Percentiles rank a stretch among this genome's conserved stretches.
These are phyloP conservation scores for Calycina marina DNA, from an alignment of 2,329 filamentous ascomycete genomes.

Conservation along the genomic window DNA sequence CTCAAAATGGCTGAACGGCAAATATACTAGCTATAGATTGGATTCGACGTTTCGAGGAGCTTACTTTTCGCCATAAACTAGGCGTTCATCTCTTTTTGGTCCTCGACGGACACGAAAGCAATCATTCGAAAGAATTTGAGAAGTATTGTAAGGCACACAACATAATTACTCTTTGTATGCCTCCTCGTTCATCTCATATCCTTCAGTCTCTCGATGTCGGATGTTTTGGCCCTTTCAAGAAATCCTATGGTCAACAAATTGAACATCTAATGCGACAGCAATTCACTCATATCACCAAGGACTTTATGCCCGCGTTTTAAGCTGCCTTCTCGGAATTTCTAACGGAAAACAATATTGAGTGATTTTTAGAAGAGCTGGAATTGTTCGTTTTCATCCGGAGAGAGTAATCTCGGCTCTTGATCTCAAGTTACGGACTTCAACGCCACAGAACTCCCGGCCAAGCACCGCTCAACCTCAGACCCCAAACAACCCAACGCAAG, in stretches of 20 bases:
- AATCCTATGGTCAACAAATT: background rate
- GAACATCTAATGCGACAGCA: background rate
- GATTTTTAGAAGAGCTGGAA: background rate
- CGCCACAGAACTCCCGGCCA: too few relatives aligned
- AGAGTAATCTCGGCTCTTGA: background rate
- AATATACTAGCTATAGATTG: slow-evolving; percentile 2
- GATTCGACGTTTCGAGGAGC: slow-evolving; percentile 1
- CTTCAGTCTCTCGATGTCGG: slow-evolving; percentile 1
- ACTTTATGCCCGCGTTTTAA: background rate
- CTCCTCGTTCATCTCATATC: background rate
- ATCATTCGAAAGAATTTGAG: slow-evolving; percentile 1
- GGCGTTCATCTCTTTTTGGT: slow-evolving; percentile 2
- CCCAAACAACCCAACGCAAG: background rate
- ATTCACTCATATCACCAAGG: background rate
- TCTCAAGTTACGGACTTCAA: background rate
- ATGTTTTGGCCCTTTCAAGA: background rate
- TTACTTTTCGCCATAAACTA: background rate
- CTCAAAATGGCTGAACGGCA: slow-evolving; percentile 4
- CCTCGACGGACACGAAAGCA: slow-evolving; percentile 3
- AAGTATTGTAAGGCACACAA: slow-evolving; percentile 1
- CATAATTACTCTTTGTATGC: slow-evolving; percentile 2
- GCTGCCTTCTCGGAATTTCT: background rate
- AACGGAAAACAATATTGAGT: background rate
- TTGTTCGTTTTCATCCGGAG: background rate
- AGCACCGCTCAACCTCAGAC: background rate